Percentiles rank a stretch among this genome's conserved stretches.
These are phyloP conservation scores for Coniochaeta sp. DNA, from an alignment of 2,329 filamentous ascomycete genomes.

Conservation along the genomic window DNA sequence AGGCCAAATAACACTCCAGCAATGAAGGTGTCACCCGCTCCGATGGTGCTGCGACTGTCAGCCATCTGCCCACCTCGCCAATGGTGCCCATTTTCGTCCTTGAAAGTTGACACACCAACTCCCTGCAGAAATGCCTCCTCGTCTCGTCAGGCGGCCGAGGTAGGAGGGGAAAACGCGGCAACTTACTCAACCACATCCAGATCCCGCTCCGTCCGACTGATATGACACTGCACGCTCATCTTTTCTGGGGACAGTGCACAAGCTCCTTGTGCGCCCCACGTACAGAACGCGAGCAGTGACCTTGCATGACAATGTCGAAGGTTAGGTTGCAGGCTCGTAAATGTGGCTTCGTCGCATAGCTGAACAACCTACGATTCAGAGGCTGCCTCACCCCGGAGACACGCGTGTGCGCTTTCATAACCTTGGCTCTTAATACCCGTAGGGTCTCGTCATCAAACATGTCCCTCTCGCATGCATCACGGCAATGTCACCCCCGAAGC, in stretches of 20 bases:
- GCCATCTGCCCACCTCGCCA: not conserved
- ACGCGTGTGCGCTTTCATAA: conserved; percentile 34
- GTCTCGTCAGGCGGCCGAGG: not conserved
- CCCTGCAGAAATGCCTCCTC: not conserved
- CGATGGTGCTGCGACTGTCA: conserved; percentile 48
- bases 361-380: conserved; percentile 35
- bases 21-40: conserved; percentile 70
- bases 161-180: conserved; percentile 5
- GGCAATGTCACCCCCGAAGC: not conserved
- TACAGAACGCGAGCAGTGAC: conserved; percentile 28
- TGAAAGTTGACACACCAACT: not conserved
- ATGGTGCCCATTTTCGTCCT: not conserved
- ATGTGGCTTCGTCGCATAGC: not conserved
- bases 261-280: conserved; percentile 38
- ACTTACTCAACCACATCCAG: conserved; percentile 52
- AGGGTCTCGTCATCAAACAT: not conserved
- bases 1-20: conserved; percentile 62
- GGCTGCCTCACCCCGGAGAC: conserved; percentile 36
- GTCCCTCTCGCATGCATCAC: not conserved
- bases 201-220: conserved; percentile 24
- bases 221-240: conserved; percentile 32
- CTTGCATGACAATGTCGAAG: conserved; percentile 16
- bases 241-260: conserved; percentile 29
- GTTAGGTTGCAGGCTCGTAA: not conserved
- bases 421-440: conserved; percentile 19